Percentiles rank a stretch among this genome's conserved stretches.
phyloP scores from a whole-genome alignment of 495 filamentous ascomycete species.

The Copromyces sp. region DNA sequence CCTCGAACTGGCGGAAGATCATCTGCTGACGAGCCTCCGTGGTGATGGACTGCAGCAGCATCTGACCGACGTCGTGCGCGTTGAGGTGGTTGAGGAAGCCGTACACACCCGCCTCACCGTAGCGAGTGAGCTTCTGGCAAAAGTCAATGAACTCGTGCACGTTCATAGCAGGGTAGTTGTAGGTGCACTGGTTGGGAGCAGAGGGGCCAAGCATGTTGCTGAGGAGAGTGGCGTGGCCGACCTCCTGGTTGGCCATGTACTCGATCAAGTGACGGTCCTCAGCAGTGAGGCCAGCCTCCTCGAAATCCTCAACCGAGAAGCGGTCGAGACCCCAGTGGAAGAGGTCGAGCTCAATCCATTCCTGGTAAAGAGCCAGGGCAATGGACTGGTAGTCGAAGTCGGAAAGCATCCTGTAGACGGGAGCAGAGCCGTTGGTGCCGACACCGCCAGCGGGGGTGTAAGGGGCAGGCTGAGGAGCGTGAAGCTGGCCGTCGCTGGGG shows the following conservation, averaged over 20 bases:
- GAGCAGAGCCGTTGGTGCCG: constrained; percentile 66
- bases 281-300: constrained; percentile 51
- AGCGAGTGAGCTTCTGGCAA: constrained; percentile 75
- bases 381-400: constrained; percentile 72
- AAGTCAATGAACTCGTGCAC: constrained; percentile 79
- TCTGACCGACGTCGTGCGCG: constrained; percentile 59
- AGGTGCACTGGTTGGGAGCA: constrained; percentile 67
- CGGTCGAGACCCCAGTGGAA: constrained; percentile 70
- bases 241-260: constrained; percentile 81
- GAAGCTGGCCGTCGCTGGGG: constrained; percentile 58
- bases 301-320: constrained; percentile 64
- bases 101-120: constrained; percentile 73
- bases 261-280: constrained; percentile 63
- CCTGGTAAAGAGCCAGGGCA: constrained; percentile 62
- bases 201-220: constrained; percentile 70
- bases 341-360: constrained; percentile 81
- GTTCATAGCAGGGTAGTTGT: constrained; percentile 72
- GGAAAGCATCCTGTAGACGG: constrained; percentile 59
- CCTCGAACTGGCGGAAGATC: constrained; percentile 79
- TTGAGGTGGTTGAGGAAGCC: constrained; percentile 77
- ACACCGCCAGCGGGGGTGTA: constrained; percentile 68
- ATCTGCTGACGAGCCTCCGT: constrained; percentile 84
- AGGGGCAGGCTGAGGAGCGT: constrained; percentile 54
- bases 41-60: constrained; percentile 67
- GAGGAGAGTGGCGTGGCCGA: constrained; percentile 69